Evolutionary conservation across 2,329 filamentous ascomycete species (phyloP).

Genomic region (Coniochaeta sp.): DNA sequence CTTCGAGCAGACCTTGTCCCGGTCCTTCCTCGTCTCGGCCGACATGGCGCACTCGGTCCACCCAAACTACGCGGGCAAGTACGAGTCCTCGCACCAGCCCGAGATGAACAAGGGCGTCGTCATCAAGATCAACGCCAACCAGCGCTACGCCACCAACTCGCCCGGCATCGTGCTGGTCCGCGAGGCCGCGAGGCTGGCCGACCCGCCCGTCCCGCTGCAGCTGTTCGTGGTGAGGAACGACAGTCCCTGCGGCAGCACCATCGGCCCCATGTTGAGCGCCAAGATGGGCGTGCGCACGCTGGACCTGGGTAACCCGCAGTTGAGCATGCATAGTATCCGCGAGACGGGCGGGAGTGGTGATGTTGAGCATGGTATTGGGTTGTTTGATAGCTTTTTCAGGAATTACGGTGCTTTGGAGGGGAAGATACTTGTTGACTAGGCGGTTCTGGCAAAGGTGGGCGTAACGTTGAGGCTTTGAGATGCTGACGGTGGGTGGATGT

Average conservation of each 20-base stretch:
- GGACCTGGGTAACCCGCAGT: conserved; percentile 87
- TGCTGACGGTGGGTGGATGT: no score
- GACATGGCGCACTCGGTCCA: conserved; percentile 98
- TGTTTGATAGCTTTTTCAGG: conserved; percentile 84
- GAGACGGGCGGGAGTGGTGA: conserved; percentile 87
- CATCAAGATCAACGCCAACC: conserved; percentile 97
- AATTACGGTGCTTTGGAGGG: conserved; percentile 76
- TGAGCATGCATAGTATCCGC: conserved; percentile 95
- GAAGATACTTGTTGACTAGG: conserved; percentile 74
- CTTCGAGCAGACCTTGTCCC: conserved; percentile 86
- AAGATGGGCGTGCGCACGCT: conserved; percentile 80
- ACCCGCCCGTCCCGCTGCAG: conserved; percentile 68
- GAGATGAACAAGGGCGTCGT: conserved; percentile 96
- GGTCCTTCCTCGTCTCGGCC: conserved; percentile 88
- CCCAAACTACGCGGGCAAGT: conserved; percentile 89
- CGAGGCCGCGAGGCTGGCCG: conserved; percentile 67
- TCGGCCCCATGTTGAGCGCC: conserved; percentile 92
- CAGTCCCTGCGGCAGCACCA: conserved; percentile 88
- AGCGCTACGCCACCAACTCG: conserved; percentile 92
- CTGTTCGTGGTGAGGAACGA: conserved; percentile 96
- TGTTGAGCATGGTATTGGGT: conserved; percentile 73
- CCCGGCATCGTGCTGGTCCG: conserved; percentile 90
- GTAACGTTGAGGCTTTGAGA: no score
- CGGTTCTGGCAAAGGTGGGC: no score
- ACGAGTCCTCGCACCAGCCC: conserved; percentile 83